Conservation (phyloP, 805 yeast species). For the Clavispora santaluciae region DNA sequence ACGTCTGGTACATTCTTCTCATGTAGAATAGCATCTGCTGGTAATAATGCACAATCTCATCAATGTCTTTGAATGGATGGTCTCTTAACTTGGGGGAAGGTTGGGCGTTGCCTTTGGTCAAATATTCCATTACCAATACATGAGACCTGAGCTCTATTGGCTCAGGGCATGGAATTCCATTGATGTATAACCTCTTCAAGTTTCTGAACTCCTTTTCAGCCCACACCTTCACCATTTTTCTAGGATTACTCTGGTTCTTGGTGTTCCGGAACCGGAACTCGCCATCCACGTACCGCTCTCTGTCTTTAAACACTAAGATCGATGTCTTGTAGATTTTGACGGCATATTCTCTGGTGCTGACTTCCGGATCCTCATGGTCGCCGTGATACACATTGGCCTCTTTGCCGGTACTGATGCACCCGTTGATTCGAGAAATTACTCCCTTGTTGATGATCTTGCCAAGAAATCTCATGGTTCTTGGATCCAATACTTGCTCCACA, state of each 20-base stretch:
- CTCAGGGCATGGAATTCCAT: conserved; percentile 90
- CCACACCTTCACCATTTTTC: conserved; percentile 98
- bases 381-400: conserved; percentile 93
- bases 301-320: conserved; percentile 91
- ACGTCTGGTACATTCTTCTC: conserved; percentile 80
- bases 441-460: conserved; percentile 81
- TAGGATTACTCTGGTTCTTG: conserved; percentile 82
- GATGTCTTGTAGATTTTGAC: conserved; percentile 95
- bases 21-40: conserved; percentile 77
- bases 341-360: conserved; percentile 57
- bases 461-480: conserved; percentile 81
- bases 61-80: conserved; percentile 64
- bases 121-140: conserved; percentile 90
- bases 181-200: conserved; percentile 69
- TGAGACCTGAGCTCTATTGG: conserved; percentile 87
- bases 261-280: conserved; percentile 88
- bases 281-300: conserved; percentile 94
- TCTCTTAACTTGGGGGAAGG: conserved; percentile 90
- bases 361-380: conserved; percentile 53
- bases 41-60: conserved; percentile 64
- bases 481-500: conserved; percentile 93
- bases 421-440: conserved; percentile 77
- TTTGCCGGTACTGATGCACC: conserved; percentile 94
- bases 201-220: conserved; percentile 97
- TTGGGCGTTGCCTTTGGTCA: conserved; percentile 74